Conservation (phyloP, 179 eudicot genomes). For the Nepenthes alata region DNA sequence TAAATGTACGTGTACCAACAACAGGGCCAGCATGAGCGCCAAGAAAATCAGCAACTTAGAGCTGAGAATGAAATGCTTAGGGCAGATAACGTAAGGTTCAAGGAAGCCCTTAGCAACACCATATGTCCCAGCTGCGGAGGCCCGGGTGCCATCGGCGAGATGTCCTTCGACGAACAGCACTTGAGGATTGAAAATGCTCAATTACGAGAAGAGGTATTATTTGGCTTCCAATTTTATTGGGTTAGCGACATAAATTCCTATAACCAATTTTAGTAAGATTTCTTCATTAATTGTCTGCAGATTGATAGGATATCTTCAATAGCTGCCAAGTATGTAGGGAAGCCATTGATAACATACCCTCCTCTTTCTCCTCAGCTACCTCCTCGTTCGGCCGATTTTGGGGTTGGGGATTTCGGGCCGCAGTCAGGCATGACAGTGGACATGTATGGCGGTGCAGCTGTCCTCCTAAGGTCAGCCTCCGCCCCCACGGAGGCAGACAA, state of each 20-base stretch:
- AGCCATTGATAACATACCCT: slow-evolving; percentile 58
- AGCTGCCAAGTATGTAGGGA: slow-evolving; percentile 94
- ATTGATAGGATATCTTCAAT: slow-evolving; percentile 90
- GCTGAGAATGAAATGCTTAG: slow-evolving; percentile 49
- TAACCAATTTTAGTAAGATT: slow-evolving; percentile 12
- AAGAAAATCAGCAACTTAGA: slow-evolving; percentile 41
- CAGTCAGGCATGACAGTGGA: slow-evolving; percentile 45
- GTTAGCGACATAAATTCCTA: too few species aligned
- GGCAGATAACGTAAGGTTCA: slow-evolving; percentile 39
- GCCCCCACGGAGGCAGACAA: slow-evolving; percentile 79
- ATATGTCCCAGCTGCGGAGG: slow-evolving; percentile 47
- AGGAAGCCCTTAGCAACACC: slow-evolving; percentile 46
- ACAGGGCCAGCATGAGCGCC: slow-evolving; percentile 46
- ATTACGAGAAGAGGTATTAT: slow-evolving; percentile 34
- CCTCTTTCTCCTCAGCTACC: slow-evolving; percentile 17
- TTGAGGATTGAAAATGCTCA: slow-evolving; percentile 39
- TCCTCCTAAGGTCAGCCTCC: slow-evolving; percentile 55
- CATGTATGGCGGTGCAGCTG: slow-evolving; percentile 32
- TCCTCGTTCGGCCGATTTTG: slow-evolving; percentile 40
- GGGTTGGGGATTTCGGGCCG: slow-evolving; percentile 42
- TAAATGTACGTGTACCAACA: too few species aligned
- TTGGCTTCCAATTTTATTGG: too few species aligned
- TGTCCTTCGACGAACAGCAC: slow-evolving; percentile 43
- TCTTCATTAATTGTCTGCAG: slow-evolving; percentile 16
- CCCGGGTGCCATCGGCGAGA: slow-evolving; percentile 41